A percentile compares a stretch with the other conserved stretches of the same genome.
Evolutionary conservation across 2,329 filamentous ascomycete species (phyloP).

Genomic region (Hymenoscyphus scutula): DNA sequence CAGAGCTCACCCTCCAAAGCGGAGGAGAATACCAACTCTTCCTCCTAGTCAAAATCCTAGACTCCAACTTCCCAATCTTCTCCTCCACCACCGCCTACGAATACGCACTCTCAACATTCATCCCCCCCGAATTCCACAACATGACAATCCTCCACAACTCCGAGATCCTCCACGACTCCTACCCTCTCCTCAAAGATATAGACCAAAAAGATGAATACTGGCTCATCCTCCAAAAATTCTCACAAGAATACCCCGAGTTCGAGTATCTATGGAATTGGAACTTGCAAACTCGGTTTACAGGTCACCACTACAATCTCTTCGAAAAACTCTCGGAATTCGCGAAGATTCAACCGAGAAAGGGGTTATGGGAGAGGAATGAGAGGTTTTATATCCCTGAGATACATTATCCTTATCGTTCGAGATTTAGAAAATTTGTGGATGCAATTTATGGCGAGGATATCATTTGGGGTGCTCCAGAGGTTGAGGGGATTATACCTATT

Average conservation of each 20-base stretch:
- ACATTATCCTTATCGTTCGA: constrained; percentile 66
- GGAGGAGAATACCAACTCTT: constrained; percentile 81
- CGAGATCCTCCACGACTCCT: constrained; percentile 77
- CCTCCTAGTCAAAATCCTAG: constrained; percentile 81
- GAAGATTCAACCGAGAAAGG: constrained; percentile 62
- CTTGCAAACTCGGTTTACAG: constrained; percentile 64
- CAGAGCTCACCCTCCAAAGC: constrained; percentile 72
- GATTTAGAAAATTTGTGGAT: constrained; percentile 61
- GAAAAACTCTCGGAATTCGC: constrained; percentile 66
- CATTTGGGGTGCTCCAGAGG: not conserved
- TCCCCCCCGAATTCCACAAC: constrained; percentile 73
- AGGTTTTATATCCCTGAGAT: constrained; percentile 78
- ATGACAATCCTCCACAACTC: constrained; percentile 85
- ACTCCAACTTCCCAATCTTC: constrained; percentile 71
- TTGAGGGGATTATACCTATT: not conserved
- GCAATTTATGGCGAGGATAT: constrained; percentile 44
- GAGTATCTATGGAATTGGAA: constrained; percentile 70
- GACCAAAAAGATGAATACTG: constrained; percentile 52
- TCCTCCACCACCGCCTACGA: constrained; percentile 78
- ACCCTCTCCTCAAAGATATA: constrained; percentile 41
- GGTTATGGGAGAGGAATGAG: constrained; percentile 74
- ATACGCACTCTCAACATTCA: constrained; percentile 62
- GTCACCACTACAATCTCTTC: constrained; percentile 72
- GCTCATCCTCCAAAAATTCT: constrained; percentile 59
- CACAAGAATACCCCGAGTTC: constrained; percentile 61